A percentile compares a stretch with the other conserved stretches of the same genome.
Conservation (phyloP, 2,329 filamentous ascomycete genomes). For the Fusarium vanettenii region DNA sequence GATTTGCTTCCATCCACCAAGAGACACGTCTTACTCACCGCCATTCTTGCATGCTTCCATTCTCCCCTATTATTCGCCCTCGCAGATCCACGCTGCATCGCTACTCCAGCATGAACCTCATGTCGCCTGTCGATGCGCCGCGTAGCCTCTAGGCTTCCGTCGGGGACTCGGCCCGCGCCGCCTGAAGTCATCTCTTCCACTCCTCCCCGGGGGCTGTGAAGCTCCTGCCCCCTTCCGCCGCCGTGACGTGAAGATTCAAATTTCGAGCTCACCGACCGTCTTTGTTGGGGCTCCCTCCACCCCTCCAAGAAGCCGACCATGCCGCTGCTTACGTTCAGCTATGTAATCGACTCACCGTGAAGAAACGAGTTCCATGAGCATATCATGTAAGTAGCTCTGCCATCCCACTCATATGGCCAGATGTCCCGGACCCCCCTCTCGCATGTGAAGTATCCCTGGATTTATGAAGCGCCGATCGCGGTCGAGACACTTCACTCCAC, state of each 20-base stretch:
- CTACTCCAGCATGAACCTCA: slow-evolving; percentile 54
- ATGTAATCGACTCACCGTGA: slow-evolving; percentile 62
- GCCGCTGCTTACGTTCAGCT: slow-evolving; percentile 63
- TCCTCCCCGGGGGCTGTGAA: slow-evolving; percentile 65
- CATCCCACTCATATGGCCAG: slow-evolving; percentile 15
- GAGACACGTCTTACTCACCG: slow-evolving; percentile 9
- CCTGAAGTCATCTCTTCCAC: slow-evolving; percentile 66
- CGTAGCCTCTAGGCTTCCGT: slow-evolving; percentile 60
- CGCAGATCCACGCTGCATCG: slow-evolving; percentile 14
- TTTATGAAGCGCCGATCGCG: slow-evolving; percentile 47
- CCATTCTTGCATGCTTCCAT: slow-evolving; percentile 12
- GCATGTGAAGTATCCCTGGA: slow-evolving; percentile 3
- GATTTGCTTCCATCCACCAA: background rate
- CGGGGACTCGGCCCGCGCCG: slow-evolving; percentile 62
- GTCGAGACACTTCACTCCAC: slow-evolving; percentile 55
- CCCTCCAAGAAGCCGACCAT: slow-evolving; percentile 56
- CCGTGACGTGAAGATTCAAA: slow-evolving; percentile 60
- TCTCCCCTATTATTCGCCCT: slow-evolving; percentile 18
- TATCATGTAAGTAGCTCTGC: slow-evolving; percentile 17
- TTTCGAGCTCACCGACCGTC: slow-evolving; percentile 59
- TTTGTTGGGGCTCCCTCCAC: slow-evolving; percentile 56
- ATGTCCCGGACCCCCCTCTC: background rate
- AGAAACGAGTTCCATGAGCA: slow-evolving; percentile 53
- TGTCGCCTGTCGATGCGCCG: slow-evolving; percentile 59
- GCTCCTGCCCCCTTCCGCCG: slow-evolving; percentile 55